Base-by-base conservation (phyloP, 2,329 filamentous ascomycete genomes). In the Colletotrichum acutatum region DNA sequence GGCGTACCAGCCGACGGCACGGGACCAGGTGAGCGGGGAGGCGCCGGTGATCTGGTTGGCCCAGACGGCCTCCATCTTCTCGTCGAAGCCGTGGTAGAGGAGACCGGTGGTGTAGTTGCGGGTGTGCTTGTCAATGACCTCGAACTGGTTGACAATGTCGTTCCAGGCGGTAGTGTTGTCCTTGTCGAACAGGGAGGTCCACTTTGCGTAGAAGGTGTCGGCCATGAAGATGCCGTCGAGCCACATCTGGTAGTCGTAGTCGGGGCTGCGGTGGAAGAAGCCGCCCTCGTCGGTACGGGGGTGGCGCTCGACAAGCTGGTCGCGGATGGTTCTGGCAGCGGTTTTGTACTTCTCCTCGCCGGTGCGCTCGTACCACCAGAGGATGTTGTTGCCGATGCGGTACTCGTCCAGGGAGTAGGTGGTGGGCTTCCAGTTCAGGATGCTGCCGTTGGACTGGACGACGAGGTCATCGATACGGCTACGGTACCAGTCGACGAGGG, bases 241-340 rank as follows among this genome's bases (percentile, higher is more conserved):
- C 88, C 88, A 90, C 88, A 89, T 89, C 76, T 90, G 86, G 75
- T 88, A 83, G 16, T 81, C 83, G 74, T 88, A 89, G 5, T 81
- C 79, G 37, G 85, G 80, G 60, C 37, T 42, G 3, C 80, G 76
- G 76, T 90, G 88, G 87, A 87, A 90, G 81, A 90, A 89, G 2
- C 88, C 88, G n/a, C 88, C 88, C 0, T 82, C 78, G 0, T 84
- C 77, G 0, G 86, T 90, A 14, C 88, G 83, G 5, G 86, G 87
- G 74, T 88, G 86, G 52, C 82, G 78, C 74, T 88, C 78, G 12
- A 90, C 78, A 11, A 90, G 77, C 75, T 88, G 85, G n/a, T 80
- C 76, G 14, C 86, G 82, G 57, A 90, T 81, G 9, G 82, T 81
- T 5, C 83, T 83, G 4, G 87, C 86, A 1, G 87, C 88, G 4